phyloP scores from a whole-genome alignment of 176 grass and related monocot species.

The Cenchrus fungigraminus region DNA sequence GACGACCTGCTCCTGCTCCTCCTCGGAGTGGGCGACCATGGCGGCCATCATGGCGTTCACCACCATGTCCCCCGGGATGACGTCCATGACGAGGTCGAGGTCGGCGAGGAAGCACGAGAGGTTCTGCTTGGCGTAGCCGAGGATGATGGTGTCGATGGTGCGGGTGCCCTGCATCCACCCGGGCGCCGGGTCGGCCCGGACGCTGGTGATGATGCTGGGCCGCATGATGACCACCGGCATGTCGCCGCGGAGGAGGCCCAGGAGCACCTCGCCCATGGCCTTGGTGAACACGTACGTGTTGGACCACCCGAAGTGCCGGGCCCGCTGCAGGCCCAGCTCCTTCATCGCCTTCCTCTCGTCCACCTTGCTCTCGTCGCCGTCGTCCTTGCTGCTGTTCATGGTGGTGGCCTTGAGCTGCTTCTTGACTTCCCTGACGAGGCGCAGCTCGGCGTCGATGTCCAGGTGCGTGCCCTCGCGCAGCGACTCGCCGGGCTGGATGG shows the following conservation, averaged over 20 bases:
- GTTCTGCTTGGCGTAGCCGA: slow-evolving; percentile 72
- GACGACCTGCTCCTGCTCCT: slow-evolving; percentile 1
- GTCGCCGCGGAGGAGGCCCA: slow-evolving; percentile 42
- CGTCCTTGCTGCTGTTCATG: neutral
- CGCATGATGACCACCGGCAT: slow-evolving; percentile 61
- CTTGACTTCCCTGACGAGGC: slow-evolving; percentile 59
- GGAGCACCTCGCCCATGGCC: slow-evolving; percentile 79
- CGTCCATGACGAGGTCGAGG: slow-evolving; percentile 60
- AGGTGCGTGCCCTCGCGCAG: slow-evolving; percentile 55
- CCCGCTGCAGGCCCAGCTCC: slow-evolving; percentile 78
- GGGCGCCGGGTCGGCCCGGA: slow-evolving; percentile 58
- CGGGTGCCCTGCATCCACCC: slow-evolving; percentile 81
- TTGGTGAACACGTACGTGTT: slow-evolving; percentile 93
- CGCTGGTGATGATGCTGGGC: slow-evolving; percentile 79
- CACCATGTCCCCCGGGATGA: slow-evolving; percentile 92
- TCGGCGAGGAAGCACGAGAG: slow-evolving; percentile 72
- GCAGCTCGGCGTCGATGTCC: slow-evolving; percentile 71
- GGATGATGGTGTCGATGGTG: slow-evolving; percentile 74
- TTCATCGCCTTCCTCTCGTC: slow-evolving; percentile 65
- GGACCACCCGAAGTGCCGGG: slow-evolving; percentile 76
- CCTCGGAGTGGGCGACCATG: slow-evolving; percentile 49
- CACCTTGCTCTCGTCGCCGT: neutral
- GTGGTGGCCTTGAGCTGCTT: slow-evolving; percentile 6
- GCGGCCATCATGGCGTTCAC: slow-evolving; percentile 81
- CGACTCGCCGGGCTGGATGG: slow-evolving; percentile 56